phyloP scores from a whole-genome alignment of 2,329 filamentous ascomycete genomes.

The Leptosphaerulina australis region DNA sequence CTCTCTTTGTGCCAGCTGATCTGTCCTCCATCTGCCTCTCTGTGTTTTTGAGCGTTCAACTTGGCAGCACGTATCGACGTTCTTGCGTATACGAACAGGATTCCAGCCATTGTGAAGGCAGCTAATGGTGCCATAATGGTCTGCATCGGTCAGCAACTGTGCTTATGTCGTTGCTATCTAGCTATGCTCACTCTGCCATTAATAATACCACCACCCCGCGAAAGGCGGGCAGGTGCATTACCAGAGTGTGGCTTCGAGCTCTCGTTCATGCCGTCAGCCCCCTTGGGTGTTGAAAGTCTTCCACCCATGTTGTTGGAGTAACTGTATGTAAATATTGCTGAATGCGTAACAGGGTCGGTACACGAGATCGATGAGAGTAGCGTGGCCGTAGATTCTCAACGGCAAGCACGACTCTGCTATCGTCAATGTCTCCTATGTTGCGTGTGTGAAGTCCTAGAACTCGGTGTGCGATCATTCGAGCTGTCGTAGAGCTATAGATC shows the following conservation, averaged over 20 bases:
- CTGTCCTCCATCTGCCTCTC: constrained; percentile 63
- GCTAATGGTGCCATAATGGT: constrained; percentile 65
- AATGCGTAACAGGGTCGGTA: background rate
- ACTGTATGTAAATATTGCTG: background rate
- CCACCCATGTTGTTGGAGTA: constrained; percentile 50
- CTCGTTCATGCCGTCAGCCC: constrained; percentile 52
- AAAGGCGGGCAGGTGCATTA: constrained; percentile 38
- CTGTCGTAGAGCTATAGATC: constrained; percentile 20
- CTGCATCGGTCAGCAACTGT: constrained; percentile 34
- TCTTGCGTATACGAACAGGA: constrained; percentile 67
- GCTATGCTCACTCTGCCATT: constrained; percentile 40
- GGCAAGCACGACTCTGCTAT: background rate
- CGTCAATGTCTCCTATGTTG: background rate
- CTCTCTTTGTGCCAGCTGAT: constrained; percentile 62
- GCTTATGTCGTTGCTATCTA: background rate
- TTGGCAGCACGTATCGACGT: constrained; percentile 71
- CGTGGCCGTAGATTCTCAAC: background rate
- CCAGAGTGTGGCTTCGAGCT: constrained; percentile 46
- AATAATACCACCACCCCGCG: constrained; percentile 41
- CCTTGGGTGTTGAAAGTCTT: constrained; percentile 53
- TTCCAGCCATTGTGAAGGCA: constrained; percentile 66
- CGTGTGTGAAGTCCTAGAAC: constrained; percentile 1
- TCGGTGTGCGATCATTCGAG: constrained; percentile 16
- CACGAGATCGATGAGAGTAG: background rate
- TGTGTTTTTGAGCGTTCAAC: constrained; percentile 65